Conservation (phyloP, 208 protist species). For the Trypanosoma cruzi region DNA sequence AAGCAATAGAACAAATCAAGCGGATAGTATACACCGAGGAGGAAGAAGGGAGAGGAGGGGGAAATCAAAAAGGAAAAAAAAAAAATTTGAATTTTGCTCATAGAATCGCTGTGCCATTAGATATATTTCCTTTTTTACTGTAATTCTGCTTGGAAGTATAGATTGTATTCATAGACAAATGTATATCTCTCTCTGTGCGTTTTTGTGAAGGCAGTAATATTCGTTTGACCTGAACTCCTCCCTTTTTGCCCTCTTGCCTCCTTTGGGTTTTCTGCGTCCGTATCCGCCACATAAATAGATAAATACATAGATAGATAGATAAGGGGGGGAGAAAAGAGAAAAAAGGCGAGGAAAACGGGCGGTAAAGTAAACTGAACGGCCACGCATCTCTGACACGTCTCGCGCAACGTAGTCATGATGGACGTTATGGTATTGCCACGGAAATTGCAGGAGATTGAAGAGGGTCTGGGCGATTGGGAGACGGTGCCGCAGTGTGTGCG, state of each 20-base stretch:
- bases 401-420: not conserved
- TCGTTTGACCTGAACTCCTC: too few relatives aligned
- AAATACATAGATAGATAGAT: not conserved
- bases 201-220: too few relatives aligned
- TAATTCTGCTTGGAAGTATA: too few relatives aligned
- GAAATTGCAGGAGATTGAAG: conserved; percentile 13
- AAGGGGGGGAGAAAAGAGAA: not conserved
- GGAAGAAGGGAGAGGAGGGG: not conserved
- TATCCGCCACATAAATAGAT: not conserved
- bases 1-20: not conserved
- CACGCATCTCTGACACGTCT: too few relatives aligned
- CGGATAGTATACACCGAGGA: too few relatives aligned
- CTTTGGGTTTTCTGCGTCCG: not conserved
- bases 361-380: too few relatives aligned
- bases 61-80: too few relatives aligned
- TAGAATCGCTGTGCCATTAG: not conserved
- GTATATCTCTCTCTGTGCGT: too few relatives aligned
- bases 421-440: not conserved
- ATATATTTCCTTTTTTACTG: too few relatives aligned
- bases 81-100: not conserved
- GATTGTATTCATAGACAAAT: too few relatives aligned
- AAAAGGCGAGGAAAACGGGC: too few relatives aligned
- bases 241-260: not conserved
- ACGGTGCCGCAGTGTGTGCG: conserved; percentile 25
- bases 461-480: conserved; percentile 19